Evolutionary conservation across 2,329 filamentous ascomycete species (phyloP).

Genomic region (Cryphonectria nitschkei): DNA sequence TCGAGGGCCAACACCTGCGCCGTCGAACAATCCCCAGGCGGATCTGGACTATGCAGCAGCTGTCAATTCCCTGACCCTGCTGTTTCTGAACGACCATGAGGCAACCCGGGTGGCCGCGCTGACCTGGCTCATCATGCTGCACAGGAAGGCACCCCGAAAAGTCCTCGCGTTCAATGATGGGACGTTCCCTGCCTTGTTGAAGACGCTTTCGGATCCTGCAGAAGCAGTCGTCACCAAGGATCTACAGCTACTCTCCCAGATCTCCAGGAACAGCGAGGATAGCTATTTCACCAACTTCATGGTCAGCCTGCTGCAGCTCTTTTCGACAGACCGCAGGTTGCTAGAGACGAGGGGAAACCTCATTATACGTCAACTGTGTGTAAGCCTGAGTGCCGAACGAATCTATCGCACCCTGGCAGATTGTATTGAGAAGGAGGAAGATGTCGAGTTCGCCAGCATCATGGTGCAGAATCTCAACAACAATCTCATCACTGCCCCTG

Average conservation of each 20-base stretch:
- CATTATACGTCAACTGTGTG: constrained; percentile 92
- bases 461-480: constrained; percentile 99
- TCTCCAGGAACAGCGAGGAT: constrained; percentile 94
- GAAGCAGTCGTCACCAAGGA: constrained; percentile 96
- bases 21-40: constrained; percentile 51
- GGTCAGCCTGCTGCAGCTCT: constrained; percentile 93
- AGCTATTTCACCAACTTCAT: constrained; percentile 98
- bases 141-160: constrained; percentile 90
- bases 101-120: constrained; percentile 91
- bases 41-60: constrained; percentile 96
- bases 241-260: constrained; percentile 89
- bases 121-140: constrained; percentile 97
- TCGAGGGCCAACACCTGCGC: constrained; percentile 49
- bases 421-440: constrained; percentile 96
- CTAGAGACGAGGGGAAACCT: constrained; percentile 92
- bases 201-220: constrained; percentile 92
- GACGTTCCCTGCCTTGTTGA: constrained; percentile 92
- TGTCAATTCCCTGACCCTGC: constrained; percentile 87
- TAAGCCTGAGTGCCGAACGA: constrained; percentile 88
- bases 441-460: constrained; percentile 97
- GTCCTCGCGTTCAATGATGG: constrained; percentile 95
- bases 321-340: constrained; percentile 89
- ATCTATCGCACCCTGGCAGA: constrained; percentile 96
- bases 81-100: constrained; percentile 97
- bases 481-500: constrained; percentile 95